Evolutionary conservation across 257 asterid species (phyloP).

Genomic region (Mitragyna speciosa): DNA sequence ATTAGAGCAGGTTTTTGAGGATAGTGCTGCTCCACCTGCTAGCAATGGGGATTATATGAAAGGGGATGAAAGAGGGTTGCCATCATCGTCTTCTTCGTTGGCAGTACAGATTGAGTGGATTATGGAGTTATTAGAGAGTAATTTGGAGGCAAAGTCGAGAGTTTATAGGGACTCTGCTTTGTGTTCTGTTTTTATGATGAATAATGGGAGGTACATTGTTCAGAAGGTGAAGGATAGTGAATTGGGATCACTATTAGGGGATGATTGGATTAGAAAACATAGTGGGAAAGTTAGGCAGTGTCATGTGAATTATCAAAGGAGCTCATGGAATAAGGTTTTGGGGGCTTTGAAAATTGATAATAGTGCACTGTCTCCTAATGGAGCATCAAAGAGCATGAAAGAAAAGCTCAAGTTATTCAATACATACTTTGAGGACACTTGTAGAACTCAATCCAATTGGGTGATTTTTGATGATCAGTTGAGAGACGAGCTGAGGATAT

Average conservation of each 20-base stretch:
- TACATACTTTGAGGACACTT: constrained; percentile 68
- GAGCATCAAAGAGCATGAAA: constrained; percentile 55
- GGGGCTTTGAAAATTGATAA: constrained; percentile 68
- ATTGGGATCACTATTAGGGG: constrained; percentile 75
- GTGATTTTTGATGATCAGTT: constrained; percentile 72
- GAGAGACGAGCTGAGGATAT: constrained; percentile 72
- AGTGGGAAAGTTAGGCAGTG: constrained; percentile 72
- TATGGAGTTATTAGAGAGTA: constrained; percentile 92
- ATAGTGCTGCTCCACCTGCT: constrained; percentile 35
- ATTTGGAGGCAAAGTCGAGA: constrained; percentile 85
- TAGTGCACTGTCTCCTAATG: constrained; percentile 52
- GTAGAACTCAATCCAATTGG: constrained; percentile 71
- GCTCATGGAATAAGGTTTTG: constrained; percentile 88
- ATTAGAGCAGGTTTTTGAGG: constrained; percentile 85
- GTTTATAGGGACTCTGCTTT: constrained; percentile 70
- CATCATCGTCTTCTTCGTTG: constrained; percentile 58
- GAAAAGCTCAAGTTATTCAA: constrained; percentile 84
- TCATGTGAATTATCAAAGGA: constrained; percentile 77
- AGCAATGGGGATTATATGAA: constrained; percentile 49
- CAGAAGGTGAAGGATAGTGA: constrained; percentile 81
- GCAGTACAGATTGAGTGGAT: constrained; percentile 82
- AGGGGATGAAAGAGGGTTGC: constrained; percentile 56
- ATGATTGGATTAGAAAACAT: constrained; percentile 87
- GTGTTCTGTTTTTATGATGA: constrained; percentile 85
- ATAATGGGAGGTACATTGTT: constrained; percentile 81